These are phyloP conservation scores for Clitoria ternatea DNA, from an alignment of 306 rosid genomes.

Conservation along the genomic window DNA sequence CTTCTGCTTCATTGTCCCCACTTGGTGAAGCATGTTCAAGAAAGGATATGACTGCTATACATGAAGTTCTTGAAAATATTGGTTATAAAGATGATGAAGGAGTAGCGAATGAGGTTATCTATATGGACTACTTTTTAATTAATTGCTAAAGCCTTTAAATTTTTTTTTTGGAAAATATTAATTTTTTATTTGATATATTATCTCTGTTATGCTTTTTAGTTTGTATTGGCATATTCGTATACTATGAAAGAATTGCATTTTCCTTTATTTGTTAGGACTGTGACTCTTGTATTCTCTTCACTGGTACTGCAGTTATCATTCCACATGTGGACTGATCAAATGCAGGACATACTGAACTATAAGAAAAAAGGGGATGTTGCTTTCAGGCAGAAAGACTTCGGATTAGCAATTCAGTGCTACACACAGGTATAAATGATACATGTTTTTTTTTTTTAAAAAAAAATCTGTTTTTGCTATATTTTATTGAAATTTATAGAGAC, in stretches of 20 bases:
- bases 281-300: slow-evolving; percentile 21
- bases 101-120: slow-evolving; percentile 66
- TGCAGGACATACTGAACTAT: slow-evolving; percentile 73
- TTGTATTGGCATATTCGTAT: no score
- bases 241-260: no score
- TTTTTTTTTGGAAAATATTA: no score
- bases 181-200: no score
- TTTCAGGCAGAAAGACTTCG: slow-evolving; percentile 59
- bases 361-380: slow-evolving; percentile 71
- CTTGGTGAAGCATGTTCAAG: slow-evolving; percentile 83
- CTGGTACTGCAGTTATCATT: slow-evolving; percentile 56
- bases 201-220: no score
- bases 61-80: slow-evolving; percentile 61
- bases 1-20: slow-evolving; percentile 55
- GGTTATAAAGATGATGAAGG: slow-evolving; percentile 85
- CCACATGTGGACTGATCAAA: slow-evolving; percentile 84
- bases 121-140: no score
- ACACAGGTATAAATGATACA: slow-evolving; percentile 46
- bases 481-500: no score
- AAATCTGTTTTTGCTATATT: no score
- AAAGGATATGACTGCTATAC: slow-evolving; percentile 75
- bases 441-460: no score
- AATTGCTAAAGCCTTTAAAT: no score
- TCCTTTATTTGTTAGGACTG: no score
- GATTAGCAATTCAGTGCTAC: slow-evolving; percentile 58